phyloP scores from a whole-genome alignment of 148 eudicot species.

The Persicaria maculosa region DNA sequence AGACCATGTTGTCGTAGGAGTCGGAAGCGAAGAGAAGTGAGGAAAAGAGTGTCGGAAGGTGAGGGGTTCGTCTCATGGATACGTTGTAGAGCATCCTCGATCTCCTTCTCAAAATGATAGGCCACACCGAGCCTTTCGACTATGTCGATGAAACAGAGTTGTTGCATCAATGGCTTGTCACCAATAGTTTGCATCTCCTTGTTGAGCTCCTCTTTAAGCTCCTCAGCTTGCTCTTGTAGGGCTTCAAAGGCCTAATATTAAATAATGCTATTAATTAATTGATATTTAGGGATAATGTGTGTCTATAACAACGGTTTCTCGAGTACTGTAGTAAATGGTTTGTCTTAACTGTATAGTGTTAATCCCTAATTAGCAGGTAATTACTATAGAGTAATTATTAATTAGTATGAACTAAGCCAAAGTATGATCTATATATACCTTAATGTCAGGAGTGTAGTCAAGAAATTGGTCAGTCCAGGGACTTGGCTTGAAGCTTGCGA shows the following conservation, averaged over 20 bases:
- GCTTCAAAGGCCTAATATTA: conserved; percentile 13
- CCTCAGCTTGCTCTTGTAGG: conserved; percentile 15
- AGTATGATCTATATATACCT: too few species aligned
- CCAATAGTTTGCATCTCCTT: conserved; percentile 15
- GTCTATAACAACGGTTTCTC: too few species aligned
- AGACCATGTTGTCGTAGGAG: conserved; percentile 23
- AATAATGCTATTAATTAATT: too few species aligned
- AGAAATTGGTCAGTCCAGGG: too few species aligned
- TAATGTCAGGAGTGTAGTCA: too few species aligned
- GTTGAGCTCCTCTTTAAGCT: conserved; percentile 23
- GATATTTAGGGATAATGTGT: too few species aligned
- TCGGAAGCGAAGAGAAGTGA: conserved; percentile 31
- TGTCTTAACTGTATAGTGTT: too few species aligned
- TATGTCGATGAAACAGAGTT: conserved; percentile 28
- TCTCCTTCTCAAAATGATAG: conserved; percentile 41
- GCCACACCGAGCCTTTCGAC: conserved; percentile 43
- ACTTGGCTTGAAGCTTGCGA: too few species aligned
- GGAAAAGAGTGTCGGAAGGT: conserved; percentile 17
- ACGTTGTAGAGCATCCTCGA: conserved; percentile 20
- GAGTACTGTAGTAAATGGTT: too few species aligned
- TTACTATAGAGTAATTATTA: too few species aligned
- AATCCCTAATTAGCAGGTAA: too few species aligned
- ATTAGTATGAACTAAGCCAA: too few species aligned
- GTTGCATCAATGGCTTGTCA: conserved; percentile 4
- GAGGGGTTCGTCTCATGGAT: not conserved